Conservation (phyloP, 225 moss, liverwort and hornwort species). For the Physcomitrium patens region DNA sequence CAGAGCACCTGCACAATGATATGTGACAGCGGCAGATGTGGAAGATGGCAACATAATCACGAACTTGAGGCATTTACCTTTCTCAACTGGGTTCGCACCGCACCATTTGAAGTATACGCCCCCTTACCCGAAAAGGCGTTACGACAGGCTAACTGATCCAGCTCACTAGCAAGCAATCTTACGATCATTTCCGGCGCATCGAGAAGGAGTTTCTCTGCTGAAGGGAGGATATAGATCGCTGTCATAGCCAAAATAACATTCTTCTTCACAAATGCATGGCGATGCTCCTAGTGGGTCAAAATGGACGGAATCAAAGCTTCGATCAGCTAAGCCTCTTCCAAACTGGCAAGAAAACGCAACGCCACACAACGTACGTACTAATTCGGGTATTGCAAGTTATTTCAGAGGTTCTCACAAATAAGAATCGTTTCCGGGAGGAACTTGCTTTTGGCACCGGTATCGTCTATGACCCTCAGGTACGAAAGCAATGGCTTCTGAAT, state of each 20-base stretch:
- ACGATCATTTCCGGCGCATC: slow-evolving; percentile 94
- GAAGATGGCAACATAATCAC: slow-evolving; percentile 81
- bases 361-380: slow-evolving; percentile 92
- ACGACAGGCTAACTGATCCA: slow-evolving; percentile 77
- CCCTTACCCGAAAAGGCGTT: slow-evolving; percentile 97
- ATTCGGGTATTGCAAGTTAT: slow-evolving; percentile 93
- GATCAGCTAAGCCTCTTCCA: slow-evolving; percentile 88
- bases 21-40: slow-evolving; percentile 83
- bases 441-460: slow-evolving; percentile 84
- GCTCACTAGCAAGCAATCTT: slow-evolving; percentile 68
- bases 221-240: slow-evolving; percentile 84
- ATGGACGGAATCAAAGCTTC: slow-evolving; percentile 92
- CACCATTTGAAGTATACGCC: slow-evolving; percentile 91
- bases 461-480: slow-evolving; percentile 92
- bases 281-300: slow-evolving; percentile 86
- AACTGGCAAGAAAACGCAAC: slow-evolving; percentile 79
- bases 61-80: slow-evolving; percentile 94
- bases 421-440: slow-evolving; percentile 95
- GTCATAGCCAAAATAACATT: slow-evolving; percentile 88
- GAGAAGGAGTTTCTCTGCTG: slow-evolving; percentile 73
- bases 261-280: slow-evolving; percentile 86
- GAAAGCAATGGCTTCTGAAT: slow-evolving; percentile 87
- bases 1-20: slow-evolving; percentile 83
- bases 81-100: slow-evolving; percentile 83
- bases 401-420: slow-evolving; percentile 88